These are phyloP conservation scores for Ophiostoma pallidulum DNA, from an alignment of 2,329 filamentous ascomycete genomes.

Conservation along the genomic window DNA sequence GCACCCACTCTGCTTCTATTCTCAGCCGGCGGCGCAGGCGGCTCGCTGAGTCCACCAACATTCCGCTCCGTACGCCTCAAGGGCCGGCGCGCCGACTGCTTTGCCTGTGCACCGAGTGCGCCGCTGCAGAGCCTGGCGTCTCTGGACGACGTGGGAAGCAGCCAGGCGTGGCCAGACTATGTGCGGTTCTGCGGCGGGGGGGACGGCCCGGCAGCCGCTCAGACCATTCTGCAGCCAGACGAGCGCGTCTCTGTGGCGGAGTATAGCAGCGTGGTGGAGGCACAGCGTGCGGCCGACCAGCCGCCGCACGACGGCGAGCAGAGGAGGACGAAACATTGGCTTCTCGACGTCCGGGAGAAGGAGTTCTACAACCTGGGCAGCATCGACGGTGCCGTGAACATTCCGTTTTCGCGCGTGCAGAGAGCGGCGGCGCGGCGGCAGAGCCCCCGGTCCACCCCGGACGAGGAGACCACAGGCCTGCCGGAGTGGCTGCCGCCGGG, in stretches of 20 bases:
- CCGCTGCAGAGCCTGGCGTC: slow-evolving; percentile 33
- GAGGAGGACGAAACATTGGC: slow-evolving; percentile 34
- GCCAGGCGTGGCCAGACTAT: slow-evolving; percentile 63
- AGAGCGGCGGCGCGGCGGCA: background rate
- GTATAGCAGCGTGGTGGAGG: slow-evolving; percentile 33
- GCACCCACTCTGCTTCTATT: slow-evolving; percentile 41
- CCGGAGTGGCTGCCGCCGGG: slow-evolving; percentile 29
- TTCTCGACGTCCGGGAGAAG: slow-evolving; percentile 77
- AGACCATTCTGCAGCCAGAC: slow-evolving; percentile 38
- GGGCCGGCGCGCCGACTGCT: slow-evolving; percentile 58
- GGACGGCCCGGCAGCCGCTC: background rate
- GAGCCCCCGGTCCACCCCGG: no score
- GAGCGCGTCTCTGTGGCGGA: slow-evolving; percentile 60
- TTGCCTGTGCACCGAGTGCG: slow-evolving; percentile 60
- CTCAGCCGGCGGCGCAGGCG: slow-evolving; percentile 31
- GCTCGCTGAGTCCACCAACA: slow-evolving; percentile 20
- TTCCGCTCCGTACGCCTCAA: slow-evolving; percentile 73
- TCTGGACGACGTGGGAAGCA: slow-evolving; percentile 30
- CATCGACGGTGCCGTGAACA: slow-evolving; percentile 65
- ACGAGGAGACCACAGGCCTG: no score
- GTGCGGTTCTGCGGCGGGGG: slow-evolving; percentile 74
- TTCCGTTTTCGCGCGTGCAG: slow-evolving; percentile 50
- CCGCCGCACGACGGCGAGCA: slow-evolving; percentile 13
- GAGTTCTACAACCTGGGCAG: slow-evolving; percentile 76
- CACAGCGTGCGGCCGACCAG: slow-evolving; percentile 20